These are phyloP conservation scores for Boletellus emodensis DNA, from an alignment of 768 basidiomycete genomes.

Conservation along the genomic window DNA sequence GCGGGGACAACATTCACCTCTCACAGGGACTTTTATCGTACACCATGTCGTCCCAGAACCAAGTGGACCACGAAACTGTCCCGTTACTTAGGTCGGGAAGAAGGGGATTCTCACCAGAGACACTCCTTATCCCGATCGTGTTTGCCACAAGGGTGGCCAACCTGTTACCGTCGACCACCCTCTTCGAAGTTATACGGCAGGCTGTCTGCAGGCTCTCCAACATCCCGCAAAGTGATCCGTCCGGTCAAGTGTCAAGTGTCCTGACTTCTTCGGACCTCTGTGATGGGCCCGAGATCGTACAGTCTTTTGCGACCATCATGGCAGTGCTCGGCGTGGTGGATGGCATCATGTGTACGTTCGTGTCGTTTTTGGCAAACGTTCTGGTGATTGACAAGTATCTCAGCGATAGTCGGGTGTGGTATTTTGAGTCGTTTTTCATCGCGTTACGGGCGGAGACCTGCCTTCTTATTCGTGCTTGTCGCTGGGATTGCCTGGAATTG, in stretches of 20 bases:
- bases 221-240: slow-evolving; percentile 5
- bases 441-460: slow-evolving; percentile 25
- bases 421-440: slow-evolving; percentile 23
- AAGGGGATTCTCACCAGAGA: slow-evolving; percentile 1
- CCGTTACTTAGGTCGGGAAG: slow-evolving; percentile 1
- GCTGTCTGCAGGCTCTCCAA: slow-evolving; percentile 28
- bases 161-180: slow-evolving; percentile 25
- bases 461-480: slow-evolving; percentile 12
- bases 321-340: slow-evolving; percentile 12
- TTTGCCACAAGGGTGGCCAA: slow-evolving; percentile 21
- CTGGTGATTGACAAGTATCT: background rate
- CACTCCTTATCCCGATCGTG: slow-evolving; percentile 27
- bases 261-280: slow-evolving; percentile 15
- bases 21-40: too few species aligned
- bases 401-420: slow-evolving; percentile 26
- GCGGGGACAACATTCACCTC: too few species aligned
- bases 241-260: slow-evolving; percentile 5
- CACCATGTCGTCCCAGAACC: too few species aligned
- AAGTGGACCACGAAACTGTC: background rate
- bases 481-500: slow-evolving; percentile 5
- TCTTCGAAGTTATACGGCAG: slow-evolving; percentile 23
- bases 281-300: slow-evolving; percentile 17
- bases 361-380: background rate
- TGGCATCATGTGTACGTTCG: slow-evolving; percentile 22
- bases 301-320: slow-evolving; percentile 19